A percentile compares a stretch with the other conserved stretches of the same genome.
Evolutionary conservation across 23 red algal species (phyloP).

Genomic region (Gracilaria gracilis): DNA sequence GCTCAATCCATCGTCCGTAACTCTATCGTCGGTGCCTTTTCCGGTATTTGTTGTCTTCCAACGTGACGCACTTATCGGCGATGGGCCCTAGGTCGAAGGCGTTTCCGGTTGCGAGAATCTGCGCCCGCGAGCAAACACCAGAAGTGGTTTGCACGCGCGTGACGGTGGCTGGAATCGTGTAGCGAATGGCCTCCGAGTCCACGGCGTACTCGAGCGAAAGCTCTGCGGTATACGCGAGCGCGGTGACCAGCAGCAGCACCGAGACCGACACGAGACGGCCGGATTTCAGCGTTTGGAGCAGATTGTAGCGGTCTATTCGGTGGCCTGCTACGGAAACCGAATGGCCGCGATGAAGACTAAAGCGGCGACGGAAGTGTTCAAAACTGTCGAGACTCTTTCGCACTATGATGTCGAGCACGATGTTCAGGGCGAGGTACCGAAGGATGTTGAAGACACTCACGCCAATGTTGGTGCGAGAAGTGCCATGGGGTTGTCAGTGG

Average conservation of each 20-base stretch:
- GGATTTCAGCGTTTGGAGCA: neutral
- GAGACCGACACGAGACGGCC: neutral
- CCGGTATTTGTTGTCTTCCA: too few relatives aligned
- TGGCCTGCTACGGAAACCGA: neutral
- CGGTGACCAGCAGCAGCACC: neutral
- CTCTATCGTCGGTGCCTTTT: neutral
- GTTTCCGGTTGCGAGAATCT: too few relatives aligned
- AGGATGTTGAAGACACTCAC: neutral
- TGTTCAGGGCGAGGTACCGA: neutral
- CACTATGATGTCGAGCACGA: neutral
- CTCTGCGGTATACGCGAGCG: neutral
- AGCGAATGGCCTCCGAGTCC: neutral
- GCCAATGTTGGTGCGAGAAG: neutral
- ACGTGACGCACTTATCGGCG: too few relatives aligned
- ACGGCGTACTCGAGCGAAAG: neutral
- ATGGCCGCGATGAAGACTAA: neutral
- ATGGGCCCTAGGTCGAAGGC: too few relatives aligned
- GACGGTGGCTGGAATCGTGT: neutral
- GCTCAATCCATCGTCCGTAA: neutral
- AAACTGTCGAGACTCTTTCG: slow-evolving; percentile 4
- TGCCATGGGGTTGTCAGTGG: too few relatives aligned
- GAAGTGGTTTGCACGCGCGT: neutral
- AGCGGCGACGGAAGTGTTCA: neutral
- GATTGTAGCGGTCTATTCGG: neutral
- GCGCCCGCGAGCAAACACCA: too few relatives aligned